A percentile compares a stretch with the other conserved stretches of the same genome.
Evolutionary conservation across 805 yeast species (phyloP).

Genomic region (Cyberlindnera subsufficiens): DNA sequence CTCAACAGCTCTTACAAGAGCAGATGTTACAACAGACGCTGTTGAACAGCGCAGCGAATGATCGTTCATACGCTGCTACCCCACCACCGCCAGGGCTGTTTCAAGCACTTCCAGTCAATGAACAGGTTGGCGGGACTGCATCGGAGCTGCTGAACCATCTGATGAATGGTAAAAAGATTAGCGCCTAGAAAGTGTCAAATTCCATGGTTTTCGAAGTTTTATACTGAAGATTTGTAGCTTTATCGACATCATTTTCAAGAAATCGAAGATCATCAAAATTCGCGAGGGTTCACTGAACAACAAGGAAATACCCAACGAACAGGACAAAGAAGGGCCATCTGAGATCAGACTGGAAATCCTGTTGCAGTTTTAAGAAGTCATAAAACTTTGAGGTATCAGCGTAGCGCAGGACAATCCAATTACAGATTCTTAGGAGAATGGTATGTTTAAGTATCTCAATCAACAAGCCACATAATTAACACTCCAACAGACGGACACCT

Average conservation of each 20-base stretch:
- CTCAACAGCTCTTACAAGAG: slow-evolving; percentile 25
- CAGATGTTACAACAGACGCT: slow-evolving; percentile 19
- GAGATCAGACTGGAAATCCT: too few relatives aligned
- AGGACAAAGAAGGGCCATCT: too few relatives aligned
- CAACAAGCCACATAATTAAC: background rate
- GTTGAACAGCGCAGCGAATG: slow-evolving; percentile 19
- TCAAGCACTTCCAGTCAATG: slow-evolving; percentile 22
- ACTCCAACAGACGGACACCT: slow-evolving; percentile 23
- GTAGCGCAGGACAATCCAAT: too few relatives aligned
- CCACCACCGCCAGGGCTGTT: slow-evolving; percentile 77
- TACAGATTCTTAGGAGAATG: background rate
- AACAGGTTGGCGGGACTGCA: slow-evolving; percentile 42
- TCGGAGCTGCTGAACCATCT: slow-evolving; percentile 79
- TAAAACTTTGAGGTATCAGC: too few relatives aligned
- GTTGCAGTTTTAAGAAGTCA: too few relatives aligned
- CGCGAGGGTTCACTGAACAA: too few relatives aligned
- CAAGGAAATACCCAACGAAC: too few relatives aligned
- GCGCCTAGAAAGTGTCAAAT: slow-evolving; percentile 17
- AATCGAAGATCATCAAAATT: too few relatives aligned
- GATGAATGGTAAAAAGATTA: slow-evolving; percentile 66
- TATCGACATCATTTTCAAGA: too few relatives aligned
- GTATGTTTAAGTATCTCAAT: background rate
- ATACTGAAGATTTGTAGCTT: too few relatives aligned
- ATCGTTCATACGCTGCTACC: slow-evolving; percentile 38
- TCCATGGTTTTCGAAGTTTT: too few relatives aligned